phyloP scores from a whole-genome alignment of 371 early-diverging fungal genomes.

The Apophysomyces ossiformis region DNA sequence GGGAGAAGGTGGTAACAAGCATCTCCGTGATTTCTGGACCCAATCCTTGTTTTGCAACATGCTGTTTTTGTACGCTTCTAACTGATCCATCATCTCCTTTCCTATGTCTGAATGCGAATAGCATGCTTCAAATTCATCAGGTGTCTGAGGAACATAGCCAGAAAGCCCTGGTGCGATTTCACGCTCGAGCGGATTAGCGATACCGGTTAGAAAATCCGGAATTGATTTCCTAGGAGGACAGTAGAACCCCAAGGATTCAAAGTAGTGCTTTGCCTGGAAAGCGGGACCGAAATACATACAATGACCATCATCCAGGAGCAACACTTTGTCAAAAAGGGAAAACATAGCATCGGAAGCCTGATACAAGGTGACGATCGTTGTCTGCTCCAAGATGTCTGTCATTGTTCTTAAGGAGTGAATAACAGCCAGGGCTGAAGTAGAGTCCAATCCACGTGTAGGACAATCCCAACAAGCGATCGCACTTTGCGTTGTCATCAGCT shows the following conservation, averaged over 20 bases:
- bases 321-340: constrained; percentile 75
- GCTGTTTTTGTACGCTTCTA: constrained; percentile 26
- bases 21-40: constrained; percentile 32
- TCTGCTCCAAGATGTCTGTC: constrained; percentile 65
- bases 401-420: constrained; percentile 68
- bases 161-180: constrained; percentile 54
- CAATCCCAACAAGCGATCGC: constrained; percentile 83
- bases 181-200: constrained; percentile 66
- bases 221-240: constrained; percentile 77
- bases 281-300: constrained; percentile 77
- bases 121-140: constrained; percentile 51
- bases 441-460: constrained; percentile 90
- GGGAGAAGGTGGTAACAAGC: constrained; percentile 39
- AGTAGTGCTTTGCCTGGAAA: constrained; percentile 65
- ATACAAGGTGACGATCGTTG: constrained; percentile 67
- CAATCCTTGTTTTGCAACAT: constrained; percentile 27
- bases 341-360: constrained; percentile 81
- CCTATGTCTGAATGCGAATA: constrained; percentile 35
- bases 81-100: constrained; percentile 31
- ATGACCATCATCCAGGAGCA: constrained; percentile 74
- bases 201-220: constrained; percentile 76
- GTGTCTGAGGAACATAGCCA: constrained; percentile 42
- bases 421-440: constrained; percentile 85
- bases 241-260: constrained; percentile 68
- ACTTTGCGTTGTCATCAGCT: constrained; percentile 79